Conservation (phyloP, 768 basidiomycete species). For the Mycena belliarum region DNA sequence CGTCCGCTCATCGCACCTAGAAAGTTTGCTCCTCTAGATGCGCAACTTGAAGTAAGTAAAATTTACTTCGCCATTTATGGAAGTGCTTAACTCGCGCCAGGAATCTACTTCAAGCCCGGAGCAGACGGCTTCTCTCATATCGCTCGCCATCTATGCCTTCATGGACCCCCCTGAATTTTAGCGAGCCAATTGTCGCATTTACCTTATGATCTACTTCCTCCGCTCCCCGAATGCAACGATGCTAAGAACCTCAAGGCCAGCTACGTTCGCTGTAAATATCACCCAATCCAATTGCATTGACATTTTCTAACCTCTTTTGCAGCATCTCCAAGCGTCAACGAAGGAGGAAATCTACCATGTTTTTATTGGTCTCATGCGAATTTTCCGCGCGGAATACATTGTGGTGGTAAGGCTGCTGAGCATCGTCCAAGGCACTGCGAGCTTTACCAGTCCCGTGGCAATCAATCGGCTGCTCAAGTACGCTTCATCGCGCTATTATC, state of each 20-base stretch:
- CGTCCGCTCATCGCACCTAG: background rate
- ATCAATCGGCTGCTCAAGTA: conserved; percentile 44
- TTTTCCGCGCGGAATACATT: conserved; percentile 37
- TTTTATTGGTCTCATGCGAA: conserved; percentile 47
- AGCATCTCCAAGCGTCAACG: conserved; percentile 35
- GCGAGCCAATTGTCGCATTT: conserved; percentile 9
- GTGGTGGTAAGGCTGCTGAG: conserved; percentile 31
- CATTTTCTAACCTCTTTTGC: background rate
- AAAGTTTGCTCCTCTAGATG: background rate
- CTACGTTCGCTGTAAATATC: background rate
- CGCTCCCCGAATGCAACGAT: conserved; percentile 11
- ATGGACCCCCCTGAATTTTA: conserved; percentile 2
- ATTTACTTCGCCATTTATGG: background rate
- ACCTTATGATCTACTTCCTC: conserved; percentile 10
- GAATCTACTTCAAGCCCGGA: background rate
- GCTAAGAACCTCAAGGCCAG: conserved; percentile 1
- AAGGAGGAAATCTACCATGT: conserved; percentile 45
- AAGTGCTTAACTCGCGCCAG: background rate
- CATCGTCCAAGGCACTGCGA: conserved; percentile 27
- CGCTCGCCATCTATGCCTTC: conserved; percentile 11
- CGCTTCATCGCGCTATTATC: conserved; percentile 34
- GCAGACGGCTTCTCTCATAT: conserved; percentile 9
- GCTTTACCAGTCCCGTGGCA: conserved; percentile 42
- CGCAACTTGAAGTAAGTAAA: background rate
- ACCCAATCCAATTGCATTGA: background rate